A percentile compares a stretch with the other conserved stretches of the same genome.
These are phyloP conservation scores for Amaranthus hypochondriacus DNA, from an alignment of 148 eudicot genomes.

Conservation along the genomic window DNA sequence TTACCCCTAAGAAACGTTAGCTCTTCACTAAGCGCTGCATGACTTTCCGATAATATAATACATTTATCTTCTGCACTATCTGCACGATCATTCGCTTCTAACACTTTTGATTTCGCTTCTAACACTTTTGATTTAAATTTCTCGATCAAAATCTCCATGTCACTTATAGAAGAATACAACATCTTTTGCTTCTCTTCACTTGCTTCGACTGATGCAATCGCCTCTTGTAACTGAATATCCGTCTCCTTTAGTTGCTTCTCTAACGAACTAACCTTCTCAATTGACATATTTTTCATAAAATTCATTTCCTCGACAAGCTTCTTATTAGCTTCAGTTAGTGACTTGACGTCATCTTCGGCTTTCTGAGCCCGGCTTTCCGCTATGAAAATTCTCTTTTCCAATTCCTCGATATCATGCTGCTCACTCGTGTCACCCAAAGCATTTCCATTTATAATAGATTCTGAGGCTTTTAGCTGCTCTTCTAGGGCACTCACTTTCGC, in stretches of 20 bases:
- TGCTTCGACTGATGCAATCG: slow-evolving; percentile 69
- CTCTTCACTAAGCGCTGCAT: slow-evolving; percentile 65
- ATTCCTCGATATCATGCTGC: slow-evolving; percentile 21
- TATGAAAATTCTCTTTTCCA: slow-evolving; percentile 30
- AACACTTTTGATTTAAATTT: slow-evolving; percentile 65
- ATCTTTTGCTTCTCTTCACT: slow-evolving; percentile 65
- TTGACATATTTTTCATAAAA: slow-evolving; percentile 26
- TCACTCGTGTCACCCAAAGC: slow-evolving; percentile 23
- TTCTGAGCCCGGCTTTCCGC: slow-evolving; percentile 44
- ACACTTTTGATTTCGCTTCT: too few species aligned
- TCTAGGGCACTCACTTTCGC: slow-evolving; percentile 46
- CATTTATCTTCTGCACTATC: slow-evolving; percentile 74
- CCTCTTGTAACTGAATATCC: slow-evolving; percentile 56
- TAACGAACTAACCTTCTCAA: slow-evolving; percentile 42
- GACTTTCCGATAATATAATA: slow-evolving; percentile 54
- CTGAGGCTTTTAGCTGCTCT: slow-evolving; percentile 33
- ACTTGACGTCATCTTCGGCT: slow-evolving; percentile 45
- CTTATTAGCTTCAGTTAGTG: slow-evolving; percentile 43
- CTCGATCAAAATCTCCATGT: slow-evolving; percentile 75
- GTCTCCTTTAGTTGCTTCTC: slow-evolving; percentile 59
- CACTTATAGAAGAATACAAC: slow-evolving; percentile 54
- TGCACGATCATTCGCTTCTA: slow-evolving; percentile 53
- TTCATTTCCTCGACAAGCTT: slow-evolving; percentile 45
- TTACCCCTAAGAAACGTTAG: slow-evolving; percentile 47
- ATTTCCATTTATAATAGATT: slow-evolving; percentile 22